Base-by-base conservation (phyloP, 2,329 filamentous ascomycete genomes). In the Aspergillus oerlinghausenensis region DNA sequence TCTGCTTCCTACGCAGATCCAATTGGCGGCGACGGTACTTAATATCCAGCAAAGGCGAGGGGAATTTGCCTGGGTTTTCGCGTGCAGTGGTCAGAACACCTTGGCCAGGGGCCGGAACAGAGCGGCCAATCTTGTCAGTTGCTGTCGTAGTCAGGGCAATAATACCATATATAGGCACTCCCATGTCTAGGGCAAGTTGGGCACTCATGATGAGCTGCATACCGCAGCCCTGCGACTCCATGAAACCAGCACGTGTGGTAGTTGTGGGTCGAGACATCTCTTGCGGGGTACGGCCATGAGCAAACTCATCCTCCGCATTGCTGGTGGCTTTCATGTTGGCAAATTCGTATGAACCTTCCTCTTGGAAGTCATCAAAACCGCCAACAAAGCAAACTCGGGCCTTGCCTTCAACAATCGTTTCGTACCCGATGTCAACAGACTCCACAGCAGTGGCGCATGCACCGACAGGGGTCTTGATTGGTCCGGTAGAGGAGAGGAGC, bases 311-410 rank as follows among this genome's bases (percentile, higher is more conserved):
- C 60, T 97, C 89, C 26, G 93, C 92, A 72, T 97, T 99, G 84
- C 92, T 97, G 55, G 94, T 99, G 58, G 94, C 94, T 79, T 96
- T 96, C 94, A 99, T 99, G 82, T 99, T 99, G 81, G 94, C 94
- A 74, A 99, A 99, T 77, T 99, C 94, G 71, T 97, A 99, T 1
- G 94, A 99, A 52, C 94, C 95, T 79, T 99, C 94, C 79, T 99
- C 94, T 70, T 95, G 92, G 81, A 99, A 97, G 78, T 99, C 95
- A 79, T 99, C 94, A 70, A 99, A 97, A 65, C 94, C 94, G 84
- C 94, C 94, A 58, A 99, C 95, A 64, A 99, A 88, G 83, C 93
- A 97, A 70, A 99, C 86, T 52, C 92, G 90, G 58, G 95, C 94
- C 83, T 99, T 99, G 77, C 94, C 94, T 76, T 97, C 93, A 68